Evolutionary conservation across 768 basidiomycete species (phyloP).

Genomic region (Leccinum ochraceum): DNA sequence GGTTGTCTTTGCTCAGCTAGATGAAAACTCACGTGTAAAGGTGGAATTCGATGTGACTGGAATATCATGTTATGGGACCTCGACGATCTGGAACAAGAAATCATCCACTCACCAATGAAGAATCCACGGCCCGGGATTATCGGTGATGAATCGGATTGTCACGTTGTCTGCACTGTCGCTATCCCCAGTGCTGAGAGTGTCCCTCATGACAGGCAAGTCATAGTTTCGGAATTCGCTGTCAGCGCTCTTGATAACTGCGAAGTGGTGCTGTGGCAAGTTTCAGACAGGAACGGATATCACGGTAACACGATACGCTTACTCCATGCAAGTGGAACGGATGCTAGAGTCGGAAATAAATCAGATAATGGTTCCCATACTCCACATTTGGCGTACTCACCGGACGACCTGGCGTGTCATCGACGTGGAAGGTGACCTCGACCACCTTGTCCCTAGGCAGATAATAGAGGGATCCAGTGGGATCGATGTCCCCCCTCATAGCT

Average conservation of each 20-base stretch:
- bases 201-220: conserved; percentile 51
- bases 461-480: conserved; percentile 14
- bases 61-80: not conserved
- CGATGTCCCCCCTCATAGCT: conserved; percentile 1
- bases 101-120: conserved; percentile 36
- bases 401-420: conserved; percentile 8
- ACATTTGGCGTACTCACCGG: conserved; percentile 31
- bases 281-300: not conserved
- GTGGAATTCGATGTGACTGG: conserved; percentile 42
- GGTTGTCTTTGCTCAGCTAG: too few relatives aligned
- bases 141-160: conserved; percentile 60
- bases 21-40: conserved; percentile 20
- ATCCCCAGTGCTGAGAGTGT: conserved; percentile 42
- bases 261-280: conserved; percentile 36
- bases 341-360: conserved; percentile 5
- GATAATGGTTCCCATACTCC: not conserved
- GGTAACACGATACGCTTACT: conserved; percentile 8
- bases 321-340: conserved; percentile 26
- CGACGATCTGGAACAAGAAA: not conserved
- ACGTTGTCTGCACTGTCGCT: conserved; percentile 40
- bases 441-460: conserved; percentile 18
- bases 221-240: conserved; percentile 39
- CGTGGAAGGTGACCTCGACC: conserved; percentile 18
- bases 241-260: conserved; percentile 44
- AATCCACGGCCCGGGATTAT: conserved; percentile 69